phyloP scores from a whole-genome alignment of 140 eudicot species.

The Stevia rebaudiana region DNA sequence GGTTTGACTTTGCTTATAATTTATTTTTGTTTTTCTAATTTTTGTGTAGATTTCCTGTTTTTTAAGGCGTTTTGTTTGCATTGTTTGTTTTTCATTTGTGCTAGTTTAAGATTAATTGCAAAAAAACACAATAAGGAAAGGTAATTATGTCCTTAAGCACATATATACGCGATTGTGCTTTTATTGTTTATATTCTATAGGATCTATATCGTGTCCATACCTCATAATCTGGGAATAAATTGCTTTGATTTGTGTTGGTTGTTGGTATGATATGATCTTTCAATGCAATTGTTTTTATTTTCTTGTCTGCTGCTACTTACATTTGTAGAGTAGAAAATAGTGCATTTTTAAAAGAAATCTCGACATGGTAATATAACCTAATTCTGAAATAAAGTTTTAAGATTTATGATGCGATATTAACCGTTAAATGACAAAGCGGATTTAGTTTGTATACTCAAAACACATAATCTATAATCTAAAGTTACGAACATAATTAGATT shows the following conservation, averaged over 20 bases:
- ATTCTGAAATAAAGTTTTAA: too few relatives aligned
- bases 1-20: too few relatives aligned
- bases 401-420: not conserved
- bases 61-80: not conserved
- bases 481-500: not conserved
- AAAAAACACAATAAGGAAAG: not conserved
- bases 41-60: not conserved
- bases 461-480: too few relatives aligned
- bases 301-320: not conserved
- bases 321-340: not conserved
- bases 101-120: too few relatives aligned
- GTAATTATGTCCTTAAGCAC: not conserved
- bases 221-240: slow-evolving; percentile 15
- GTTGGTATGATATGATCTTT: not conserved
- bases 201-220: not conserved
- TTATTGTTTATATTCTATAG: not conserved
- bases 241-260: not conserved
- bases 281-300: not conserved
- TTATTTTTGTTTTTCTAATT: not conserved
- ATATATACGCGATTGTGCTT: not conserved
- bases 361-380: not conserved
- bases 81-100: not conserved
- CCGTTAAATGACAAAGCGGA: too few relatives aligned
- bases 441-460: too few relatives aligned
- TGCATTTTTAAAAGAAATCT: not conserved